phyloP scores from a whole-genome alignment of 257 asterid species.

The Striga asiatica region DNA sequence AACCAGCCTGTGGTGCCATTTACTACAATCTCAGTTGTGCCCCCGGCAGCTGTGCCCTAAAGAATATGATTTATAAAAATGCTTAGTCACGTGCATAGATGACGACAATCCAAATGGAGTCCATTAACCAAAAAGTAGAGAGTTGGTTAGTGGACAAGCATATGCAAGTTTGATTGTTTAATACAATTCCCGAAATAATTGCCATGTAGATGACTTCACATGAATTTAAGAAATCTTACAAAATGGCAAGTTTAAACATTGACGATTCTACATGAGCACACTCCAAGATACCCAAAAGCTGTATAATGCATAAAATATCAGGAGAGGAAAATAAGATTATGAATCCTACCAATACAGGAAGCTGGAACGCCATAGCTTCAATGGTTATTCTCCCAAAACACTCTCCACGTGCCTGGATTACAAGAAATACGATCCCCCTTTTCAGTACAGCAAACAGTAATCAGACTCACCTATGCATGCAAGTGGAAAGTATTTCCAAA shows the following conservation, averaged over 20 bases:
- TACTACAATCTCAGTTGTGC: slow-evolving; percentile 77
- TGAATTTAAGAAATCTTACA: too few species aligned
- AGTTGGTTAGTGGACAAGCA: not conserved
- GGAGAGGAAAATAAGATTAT: slow-evolving; percentile 2
- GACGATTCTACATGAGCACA: not conserved
- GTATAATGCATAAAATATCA: not conserved
- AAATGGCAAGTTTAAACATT: too few species aligned
- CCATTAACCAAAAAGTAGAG: not conserved
- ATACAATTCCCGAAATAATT: too few species aligned
- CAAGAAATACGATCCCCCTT: slow-evolving; percentile 1
- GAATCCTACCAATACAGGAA: slow-evolving; percentile 77
- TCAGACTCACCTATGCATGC: slow-evolving; percentile 1
- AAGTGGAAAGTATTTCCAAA: slow-evolving; percentile 4
- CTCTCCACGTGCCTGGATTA: slow-evolving; percentile 81
- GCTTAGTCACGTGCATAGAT: slow-evolving; percentile 1
- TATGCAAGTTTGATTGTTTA: too few species aligned
- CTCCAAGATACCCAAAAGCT: not conserved
- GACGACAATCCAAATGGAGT: not conserved
- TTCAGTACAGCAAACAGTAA: slow-evolving; percentile 9
- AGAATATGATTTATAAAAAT: not conserved
- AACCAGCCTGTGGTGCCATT: slow-evolving; percentile 80
- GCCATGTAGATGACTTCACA: too few species aligned
- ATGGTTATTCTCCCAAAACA: slow-evolving; percentile 97
- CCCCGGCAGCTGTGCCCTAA: slow-evolving; percentile 99
- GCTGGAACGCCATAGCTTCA: slow-evolving; percentile 98